Base-by-base conservation (phyloP, 2,329 filamentous ascomycete species). In the Trichoderma guizhouense region DNA sequence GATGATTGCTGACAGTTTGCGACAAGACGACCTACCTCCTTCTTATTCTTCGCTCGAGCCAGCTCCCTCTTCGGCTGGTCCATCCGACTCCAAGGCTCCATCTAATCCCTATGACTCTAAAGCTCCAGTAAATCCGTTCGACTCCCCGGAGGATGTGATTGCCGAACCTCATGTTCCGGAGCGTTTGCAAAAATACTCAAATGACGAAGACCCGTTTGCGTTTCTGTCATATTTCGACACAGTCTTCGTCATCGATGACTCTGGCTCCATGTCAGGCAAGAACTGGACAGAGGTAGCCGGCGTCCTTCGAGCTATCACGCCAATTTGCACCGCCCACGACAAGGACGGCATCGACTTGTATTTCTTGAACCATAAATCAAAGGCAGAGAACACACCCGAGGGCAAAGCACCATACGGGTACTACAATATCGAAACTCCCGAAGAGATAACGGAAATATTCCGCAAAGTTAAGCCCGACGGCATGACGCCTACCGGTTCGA, bases 211-310 rank as follows among this genome's bases (percentile, higher is more conserved):
- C 76, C 88, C 86, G 2, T 96, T 93, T 79, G 87, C 90, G 2
- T 97, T 97, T 79, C 89, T 98, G 6, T 80, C 83, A 55, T 86
- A 86, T 18, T 98, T 97, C 79, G 94, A 98, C 82, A 98, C 94
- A 36, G 83, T 95, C 71, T 95, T 98, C 79, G 83, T 98, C 1
- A 93, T 98, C 78, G 95, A 98, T 79, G 95, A 98, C 83, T 94
- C 91, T n/a, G 89, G 90, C 6, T 95, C 92, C 76, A 98, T 98
- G 95, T 84, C 85, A 1, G 93, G 92, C 18, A 79, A 83, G n/a
- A 87, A 86, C 26, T 98, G 95, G 95, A 81, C 83, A 14, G 93
- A 98, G 80, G 93, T 93, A 0, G 83, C 86, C 30, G 84, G 87
- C 9, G 93, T 92, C 1, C 87, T 98, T 2, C 83, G 86, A 36